Conservation (phyloP, 306 rosid species). For the Pueraria montana region DNA sequence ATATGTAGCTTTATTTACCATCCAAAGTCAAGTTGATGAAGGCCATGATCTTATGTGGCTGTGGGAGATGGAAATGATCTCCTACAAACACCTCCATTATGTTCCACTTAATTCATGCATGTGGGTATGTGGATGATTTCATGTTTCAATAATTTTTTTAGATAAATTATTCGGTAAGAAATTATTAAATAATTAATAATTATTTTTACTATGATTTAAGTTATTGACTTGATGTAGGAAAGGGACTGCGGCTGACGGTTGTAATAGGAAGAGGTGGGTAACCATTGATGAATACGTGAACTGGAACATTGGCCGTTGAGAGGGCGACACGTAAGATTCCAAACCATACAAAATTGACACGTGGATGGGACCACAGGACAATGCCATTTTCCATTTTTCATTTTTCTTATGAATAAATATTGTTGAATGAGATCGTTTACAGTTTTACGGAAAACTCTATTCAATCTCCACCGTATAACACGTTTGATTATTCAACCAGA, state of each 20-base stretch:
- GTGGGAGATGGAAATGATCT: background rate
- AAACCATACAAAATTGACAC: slow-evolving; percentile 17
- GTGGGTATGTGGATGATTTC: background rate
- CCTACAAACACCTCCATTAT: slow-evolving; percentile 3
- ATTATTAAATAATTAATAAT: background rate
- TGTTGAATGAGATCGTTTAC: background rate
- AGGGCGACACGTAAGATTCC: slow-evolving; percentile 35
- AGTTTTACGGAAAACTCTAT: background rate
- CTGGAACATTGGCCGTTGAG: slow-evolving; percentile 45
- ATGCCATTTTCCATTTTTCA: background rate
- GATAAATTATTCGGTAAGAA: no score
- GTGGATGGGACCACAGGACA: slow-evolving; percentile 25
- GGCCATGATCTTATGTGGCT: slow-evolving; percentile 39
- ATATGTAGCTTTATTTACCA: background rate
- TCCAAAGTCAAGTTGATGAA: slow-evolving; percentile 12
- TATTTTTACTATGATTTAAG: background rate
- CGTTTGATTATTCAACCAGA: background rate
- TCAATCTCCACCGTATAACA: background rate
- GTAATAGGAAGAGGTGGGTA: slow-evolving; percentile 47
- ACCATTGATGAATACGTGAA: slow-evolving; percentile 53
- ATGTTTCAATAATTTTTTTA: background rate
- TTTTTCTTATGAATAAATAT: background rate
- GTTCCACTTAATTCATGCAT: background rate
- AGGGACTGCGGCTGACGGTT: slow-evolving; percentile 36
- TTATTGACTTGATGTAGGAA: background rate